Evolutionary conservation across 768 basidiomycete species (phyloP), one percentile per base, ranked within the genome.

Genomic region (Mycena epipterygia): DNA sequence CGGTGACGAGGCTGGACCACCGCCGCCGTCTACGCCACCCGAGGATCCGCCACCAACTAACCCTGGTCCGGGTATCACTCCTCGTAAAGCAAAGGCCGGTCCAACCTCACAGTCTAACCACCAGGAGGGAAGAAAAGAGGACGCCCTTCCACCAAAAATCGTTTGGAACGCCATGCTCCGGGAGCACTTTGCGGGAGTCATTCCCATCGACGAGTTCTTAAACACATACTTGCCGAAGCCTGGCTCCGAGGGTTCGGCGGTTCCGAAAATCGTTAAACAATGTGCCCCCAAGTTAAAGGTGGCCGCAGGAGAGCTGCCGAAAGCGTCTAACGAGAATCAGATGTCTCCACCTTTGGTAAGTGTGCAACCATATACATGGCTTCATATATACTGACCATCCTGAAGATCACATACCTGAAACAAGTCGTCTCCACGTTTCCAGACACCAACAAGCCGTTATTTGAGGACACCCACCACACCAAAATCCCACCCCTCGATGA

Each of bases 401-500:
- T 17, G 0, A 48, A 68, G 67, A 35, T 55, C 8, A 12, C 21
- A 0, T 68, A 62, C 44, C 59, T 68, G 6, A 9, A 53, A 23
- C 3, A 2, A n/a, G 33, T 68, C 17, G 59, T 62, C 2, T 42
- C 30, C 7, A 11, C 14, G 4, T 46, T 68, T 33, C n/a, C 14
- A 2, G 21, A 32, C 2, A n/a, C 16, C n/a, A 65, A 23, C 14
- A 33, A 23, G 52, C 67, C 59, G 21, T 8, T 35, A 7, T 13
- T 68, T 7, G 41, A 5, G 14, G 70, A 71, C 52, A 71, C 70
- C 1, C 39, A 32, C 42, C 46, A 49, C 12, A 25, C 3, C 27
- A 7, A 0, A 5, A 56, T 71, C 29, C 9, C 30, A 2, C 9
- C 70, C 13, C 42, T 62, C 32, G 51, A 66, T 21, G 27, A 33